A percentile compares a stretch with the other conserved stretches of the same genome.
Evolutionary conservation across 163 green algal genomes (phyloP).

Genomic region (Scenedesmus sp.): DNA sequence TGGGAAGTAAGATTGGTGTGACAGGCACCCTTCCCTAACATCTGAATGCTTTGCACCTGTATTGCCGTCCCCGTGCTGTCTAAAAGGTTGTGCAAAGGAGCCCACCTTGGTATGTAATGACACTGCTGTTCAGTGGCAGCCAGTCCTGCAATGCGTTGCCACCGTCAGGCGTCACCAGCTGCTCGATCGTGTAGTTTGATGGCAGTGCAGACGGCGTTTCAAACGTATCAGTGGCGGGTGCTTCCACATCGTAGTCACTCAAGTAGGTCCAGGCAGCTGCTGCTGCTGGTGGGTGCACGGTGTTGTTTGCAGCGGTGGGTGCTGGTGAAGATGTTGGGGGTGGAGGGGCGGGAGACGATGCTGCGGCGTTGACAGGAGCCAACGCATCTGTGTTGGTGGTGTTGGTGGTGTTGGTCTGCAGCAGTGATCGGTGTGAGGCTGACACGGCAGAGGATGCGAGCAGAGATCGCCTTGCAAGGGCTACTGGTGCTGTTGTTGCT

Average conservation of each 20-base stretch:
- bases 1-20: no score
- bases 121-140: neutral
- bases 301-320: neutral
- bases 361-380: neutral
- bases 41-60: neutral
- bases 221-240: neutral
- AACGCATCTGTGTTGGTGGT: neutral
- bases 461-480: neutral
- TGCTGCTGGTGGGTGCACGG: neutral
- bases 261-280: neutral
- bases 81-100: neutral
- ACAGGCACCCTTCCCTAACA: no score
- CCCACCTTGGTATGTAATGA: conserved; percentile 41
- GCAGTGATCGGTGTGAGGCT: neutral
- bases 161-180: conserved; percentile 14
- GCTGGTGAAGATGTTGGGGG: neutral
- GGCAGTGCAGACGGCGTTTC: neutral
- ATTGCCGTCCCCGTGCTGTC: neutral
- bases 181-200: neutral
- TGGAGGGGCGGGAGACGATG: neutral
- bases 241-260: neutral
- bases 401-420: conserved; percentile 7
- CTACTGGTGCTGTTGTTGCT: neutral
- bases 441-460: neutral
- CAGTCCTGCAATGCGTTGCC: conserved; percentile 42